Evolutionary conservation across 169 alveolate species (phyloP).

Genomic region (Plasmodium chabaudi): DNA sequence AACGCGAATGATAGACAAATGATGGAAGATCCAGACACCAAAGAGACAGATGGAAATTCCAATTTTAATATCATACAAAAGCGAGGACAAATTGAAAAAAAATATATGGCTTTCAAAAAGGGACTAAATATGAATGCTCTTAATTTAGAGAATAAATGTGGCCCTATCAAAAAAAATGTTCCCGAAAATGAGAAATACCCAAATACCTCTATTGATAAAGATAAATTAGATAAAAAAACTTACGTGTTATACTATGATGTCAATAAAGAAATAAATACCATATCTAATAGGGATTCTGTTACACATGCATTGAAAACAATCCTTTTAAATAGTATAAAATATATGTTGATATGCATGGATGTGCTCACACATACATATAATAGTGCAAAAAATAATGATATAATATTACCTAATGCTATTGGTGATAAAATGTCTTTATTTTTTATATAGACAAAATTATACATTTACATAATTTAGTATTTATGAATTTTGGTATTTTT

Average conservation of each 20-base stretch:
- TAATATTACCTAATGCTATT: no score
- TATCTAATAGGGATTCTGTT: constrained; percentile 55
- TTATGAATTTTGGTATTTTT: neutral
- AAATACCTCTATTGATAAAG: neutral
- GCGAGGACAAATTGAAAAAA: no score
- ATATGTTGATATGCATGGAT: neutral
- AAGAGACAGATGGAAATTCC: no score
- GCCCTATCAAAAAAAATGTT: neutral
- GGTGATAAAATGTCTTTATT: no score
- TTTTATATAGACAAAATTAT: no score
- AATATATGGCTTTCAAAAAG: neutral
- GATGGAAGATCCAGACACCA: no score
- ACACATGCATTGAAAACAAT: constrained; percentile 50
- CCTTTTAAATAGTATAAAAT: constrained; percentile 46
- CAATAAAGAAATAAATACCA: constrained; percentile 44
- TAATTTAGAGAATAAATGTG: constrained; percentile 21
- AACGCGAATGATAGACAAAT: no score
- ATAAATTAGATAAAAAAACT: constrained; percentile 20
- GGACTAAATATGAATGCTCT: constrained; percentile 36
- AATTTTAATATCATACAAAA: no score
- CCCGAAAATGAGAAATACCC: constrained; percentile 10
- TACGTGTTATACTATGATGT: constrained; percentile 47
- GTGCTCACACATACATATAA: no score
- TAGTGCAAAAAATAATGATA: no score
- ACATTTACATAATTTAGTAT: neutral